Conservation (phyloP, 345 rosid genomes). For the Ceriops zippeliana region DNA sequence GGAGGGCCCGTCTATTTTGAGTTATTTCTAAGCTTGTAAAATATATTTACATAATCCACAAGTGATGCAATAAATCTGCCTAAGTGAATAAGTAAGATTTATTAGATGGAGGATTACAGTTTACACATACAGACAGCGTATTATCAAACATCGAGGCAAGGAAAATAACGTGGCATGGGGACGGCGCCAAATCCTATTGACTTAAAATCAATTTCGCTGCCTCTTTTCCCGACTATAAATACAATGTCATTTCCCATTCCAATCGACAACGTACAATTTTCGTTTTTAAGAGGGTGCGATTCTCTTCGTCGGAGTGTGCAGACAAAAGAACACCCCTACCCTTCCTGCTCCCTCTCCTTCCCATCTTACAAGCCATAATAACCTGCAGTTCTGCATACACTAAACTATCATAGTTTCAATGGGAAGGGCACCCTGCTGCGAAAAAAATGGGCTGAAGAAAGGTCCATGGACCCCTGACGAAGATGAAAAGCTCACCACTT, state of each 20-base stretch:
- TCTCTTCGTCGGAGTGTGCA: neutral
- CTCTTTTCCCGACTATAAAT: conserved; percentile 15
- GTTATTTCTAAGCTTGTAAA: too few relatives aligned
- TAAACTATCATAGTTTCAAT: neutral
- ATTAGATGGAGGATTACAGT: neutral
- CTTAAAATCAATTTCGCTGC: conserved; percentile 14
- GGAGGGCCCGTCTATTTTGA: too few relatives aligned
- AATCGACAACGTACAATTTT: conserved; percentile 4
- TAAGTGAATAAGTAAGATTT: neutral
- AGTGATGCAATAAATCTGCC: too few relatives aligned
- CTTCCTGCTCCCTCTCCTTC: too few relatives aligned
- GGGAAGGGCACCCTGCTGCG: conserved; percentile 41
- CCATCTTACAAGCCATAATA: too few relatives aligned
- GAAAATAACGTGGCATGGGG: conserved; percentile 24
- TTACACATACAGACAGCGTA: neutral
- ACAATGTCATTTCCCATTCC: neutral
- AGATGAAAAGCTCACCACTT: conserved; percentile 26
- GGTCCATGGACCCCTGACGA: conserved; percentile 37
- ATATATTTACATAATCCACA: too few relatives aligned
- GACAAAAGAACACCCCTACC: neutral
- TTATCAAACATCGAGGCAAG: neutral
- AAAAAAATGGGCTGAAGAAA: conserved; percentile 33
- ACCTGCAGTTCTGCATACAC: neutral
- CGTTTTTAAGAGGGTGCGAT: neutral
- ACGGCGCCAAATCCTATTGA: conserved; percentile 31